Evolutionary conservation across 2,329 filamentous ascomycete genomes (phyloP).

Genomic region (Alternaria ethzedia): DNA sequence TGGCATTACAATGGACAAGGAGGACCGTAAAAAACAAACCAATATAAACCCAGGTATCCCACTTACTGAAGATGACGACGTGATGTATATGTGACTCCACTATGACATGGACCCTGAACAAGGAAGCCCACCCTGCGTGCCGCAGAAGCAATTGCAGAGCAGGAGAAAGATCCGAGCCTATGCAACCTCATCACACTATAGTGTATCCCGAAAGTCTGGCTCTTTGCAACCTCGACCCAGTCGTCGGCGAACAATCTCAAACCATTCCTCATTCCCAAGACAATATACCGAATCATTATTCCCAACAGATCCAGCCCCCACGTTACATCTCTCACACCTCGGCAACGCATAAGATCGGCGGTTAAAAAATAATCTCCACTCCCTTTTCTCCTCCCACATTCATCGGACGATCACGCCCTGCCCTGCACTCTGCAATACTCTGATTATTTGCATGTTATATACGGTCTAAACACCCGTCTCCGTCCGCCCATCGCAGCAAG

Average conservation of each 20-base stretch:
- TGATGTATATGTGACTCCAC: not conserved
- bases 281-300: not conserved
- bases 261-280: not conserved
- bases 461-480: not conserved
- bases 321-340: not conserved
- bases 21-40: conserved; percentile 10
- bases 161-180: not conserved
- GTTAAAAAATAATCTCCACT: not conserved
- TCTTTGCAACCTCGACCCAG: not conserved
- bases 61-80: not conserved
- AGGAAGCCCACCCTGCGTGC: not conserved
- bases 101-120: not conserved
- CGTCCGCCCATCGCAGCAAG: not conserved
- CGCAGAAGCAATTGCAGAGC: not conserved
- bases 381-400: not conserved
- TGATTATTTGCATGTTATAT: not conserved
- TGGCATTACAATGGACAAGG: conserved; percentile 1
- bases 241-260: not conserved
- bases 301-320: not conserved
- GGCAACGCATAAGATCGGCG: not conserved
- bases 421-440: not conserved
- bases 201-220: not conserved
- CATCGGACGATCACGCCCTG: not conserved
- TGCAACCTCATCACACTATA: not conserved
- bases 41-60: conserved; percentile 9